phyloP scores from a whole-genome alignment of 805 yeast species.

The Jamesozyma lodderae region DNA sequence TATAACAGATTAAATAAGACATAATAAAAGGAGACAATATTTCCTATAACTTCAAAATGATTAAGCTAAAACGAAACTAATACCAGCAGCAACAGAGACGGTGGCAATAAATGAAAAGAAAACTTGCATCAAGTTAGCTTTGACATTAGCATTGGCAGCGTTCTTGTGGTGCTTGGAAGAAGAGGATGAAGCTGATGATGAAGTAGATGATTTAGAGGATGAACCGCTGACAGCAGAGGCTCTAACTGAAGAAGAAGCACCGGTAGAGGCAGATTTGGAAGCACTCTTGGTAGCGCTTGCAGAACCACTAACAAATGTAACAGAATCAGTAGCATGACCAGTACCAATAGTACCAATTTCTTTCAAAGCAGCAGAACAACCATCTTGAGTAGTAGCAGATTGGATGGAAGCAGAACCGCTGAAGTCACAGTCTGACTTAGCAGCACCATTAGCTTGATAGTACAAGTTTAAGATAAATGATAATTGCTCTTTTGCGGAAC shows the following conservation, averaged over 20 bases:
- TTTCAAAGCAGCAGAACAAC: slow-evolving; percentile 47
- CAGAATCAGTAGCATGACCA: slow-evolving; percentile 37
- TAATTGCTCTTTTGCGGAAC: slow-evolving; percentile 55
- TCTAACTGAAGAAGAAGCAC: slow-evolving; percentile 8
- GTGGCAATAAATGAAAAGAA: slow-evolving; percentile 28
- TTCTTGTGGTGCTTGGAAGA: neutral
- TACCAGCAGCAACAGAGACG: slow-evolving; percentile 31
- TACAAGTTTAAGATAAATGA: slow-evolving; percentile 58
- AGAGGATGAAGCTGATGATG: slow-evolving; percentile 17
- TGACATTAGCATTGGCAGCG: slow-evolving; percentile 21
- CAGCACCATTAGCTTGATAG: slow-evolving; percentile 40
- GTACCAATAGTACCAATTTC: slow-evolving; percentile 67
- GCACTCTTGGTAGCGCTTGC: slow-evolving; percentile 17
- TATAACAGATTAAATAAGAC: too few species aligned
- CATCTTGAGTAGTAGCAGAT: slow-evolving; percentile 39
- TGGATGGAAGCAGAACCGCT: slow-evolving; percentile 55
- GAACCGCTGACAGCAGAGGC: slow-evolving; percentile 7
- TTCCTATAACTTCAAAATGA: neutral
- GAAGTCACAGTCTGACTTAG: slow-evolving; percentile 52
- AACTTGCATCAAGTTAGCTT: slow-evolving; percentile 23
- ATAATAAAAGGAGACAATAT: too few species aligned
- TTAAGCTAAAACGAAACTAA: slow-evolving; percentile 31
- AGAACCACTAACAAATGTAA: slow-evolving; percentile 21
- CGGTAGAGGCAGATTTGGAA: slow-evolving; percentile 10
- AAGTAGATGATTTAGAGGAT: slow-evolving; percentile 10